Conservation (phyloP, 148 eudicot genomes). For the Heliamphora exappendiculata region DNA sequence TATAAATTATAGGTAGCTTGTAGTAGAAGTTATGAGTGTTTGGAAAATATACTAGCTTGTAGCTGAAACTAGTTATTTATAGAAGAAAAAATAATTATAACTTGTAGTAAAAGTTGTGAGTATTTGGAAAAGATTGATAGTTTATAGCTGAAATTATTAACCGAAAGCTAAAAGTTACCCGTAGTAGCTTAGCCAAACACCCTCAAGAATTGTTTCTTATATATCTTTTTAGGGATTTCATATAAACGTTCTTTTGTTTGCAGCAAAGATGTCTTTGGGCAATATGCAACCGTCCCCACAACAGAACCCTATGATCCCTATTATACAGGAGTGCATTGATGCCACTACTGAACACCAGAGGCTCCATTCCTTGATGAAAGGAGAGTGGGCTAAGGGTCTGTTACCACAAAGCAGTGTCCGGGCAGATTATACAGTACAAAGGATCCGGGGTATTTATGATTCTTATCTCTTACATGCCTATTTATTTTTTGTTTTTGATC, state of each 20-base stretch:
- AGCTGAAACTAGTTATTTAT: no score
- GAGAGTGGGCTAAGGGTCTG: conserved; percentile 87
- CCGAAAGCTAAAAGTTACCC: no score
- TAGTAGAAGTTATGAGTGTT: no score
- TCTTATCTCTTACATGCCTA: not conserved
- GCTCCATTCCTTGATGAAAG: conserved; percentile 79
- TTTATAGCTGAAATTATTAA: no score
- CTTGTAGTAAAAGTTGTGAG: no score
- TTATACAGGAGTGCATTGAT: conserved; percentile 77
- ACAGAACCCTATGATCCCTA: conserved; percentile 40
- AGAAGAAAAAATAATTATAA: no score
- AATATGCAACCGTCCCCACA: conserved; percentile 59
- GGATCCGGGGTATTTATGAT: conserved; percentile 54
- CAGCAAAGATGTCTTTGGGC: conserved; percentile 44
- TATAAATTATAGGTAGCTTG: no score
- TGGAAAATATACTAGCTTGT: no score
- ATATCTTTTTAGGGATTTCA: conserved; percentile 1
- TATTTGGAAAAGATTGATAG: no score
- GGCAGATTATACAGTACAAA: conserved; percentile 78
- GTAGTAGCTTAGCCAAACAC: no score
- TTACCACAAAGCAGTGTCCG: conserved; percentile 85
- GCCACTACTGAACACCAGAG: conserved; percentile 86
- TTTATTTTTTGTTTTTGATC: not conserved
- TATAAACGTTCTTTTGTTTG: conserved; percentile 9
- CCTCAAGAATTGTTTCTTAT: not conserved